A percentile compares a stretch with the other conserved stretches of the same genome.
phyloP scores from a whole-genome alignment of 2,329 filamentous ascomycete genomes.

The Dendrostoma leiphaemia region DNA sequence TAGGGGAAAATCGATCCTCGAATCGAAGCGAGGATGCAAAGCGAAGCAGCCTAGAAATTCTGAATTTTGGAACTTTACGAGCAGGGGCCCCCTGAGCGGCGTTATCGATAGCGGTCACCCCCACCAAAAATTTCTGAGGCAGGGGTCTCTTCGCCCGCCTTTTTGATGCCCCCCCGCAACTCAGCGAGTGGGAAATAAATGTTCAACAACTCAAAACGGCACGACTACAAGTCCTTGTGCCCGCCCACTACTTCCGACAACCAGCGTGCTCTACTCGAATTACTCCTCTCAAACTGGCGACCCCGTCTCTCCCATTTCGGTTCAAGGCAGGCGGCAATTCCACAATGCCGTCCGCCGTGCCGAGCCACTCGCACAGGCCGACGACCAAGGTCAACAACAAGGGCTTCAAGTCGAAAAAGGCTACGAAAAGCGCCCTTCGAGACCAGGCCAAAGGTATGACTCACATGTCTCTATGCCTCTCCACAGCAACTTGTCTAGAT shows the following conservation, averaged over 20 bases:
- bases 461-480: background rate
- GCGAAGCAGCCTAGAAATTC: background rate
- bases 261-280: too few relatives aligned
- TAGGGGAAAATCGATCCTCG: background rate
- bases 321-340: constrained; percentile 75
- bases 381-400: constrained; percentile 90
- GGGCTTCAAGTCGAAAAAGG: constrained; percentile 87
- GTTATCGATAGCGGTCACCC: constrained; percentile 5
- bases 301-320: constrained; percentile 68
- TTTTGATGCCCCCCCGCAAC: too few relatives aligned
- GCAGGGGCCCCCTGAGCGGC: background rate
- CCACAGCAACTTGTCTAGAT: background rate
- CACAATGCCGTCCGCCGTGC: constrained; percentile 71
- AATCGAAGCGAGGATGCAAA: background rate
- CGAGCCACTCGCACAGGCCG: constrained; percentile 81
- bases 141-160: background rate
- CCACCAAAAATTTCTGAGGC: constrained; percentile 27
- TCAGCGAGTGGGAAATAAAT: background rate
- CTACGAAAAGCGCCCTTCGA: constrained; percentile 83
- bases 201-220: too few relatives aligned
- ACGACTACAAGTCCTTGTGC: too few relatives aligned
- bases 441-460: constrained; percentile 76
- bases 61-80: constrained; percentile 1
- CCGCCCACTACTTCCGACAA: too few relatives aligned
- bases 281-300: constrained; percentile 51